Percentiles rank a stretch among this genome's conserved stretches.
These are phyloP conservation scores for Candida tetrigidarum DNA, from an alignment of 1,139 yeast genomes.

Conservation along the genomic window DNA sequence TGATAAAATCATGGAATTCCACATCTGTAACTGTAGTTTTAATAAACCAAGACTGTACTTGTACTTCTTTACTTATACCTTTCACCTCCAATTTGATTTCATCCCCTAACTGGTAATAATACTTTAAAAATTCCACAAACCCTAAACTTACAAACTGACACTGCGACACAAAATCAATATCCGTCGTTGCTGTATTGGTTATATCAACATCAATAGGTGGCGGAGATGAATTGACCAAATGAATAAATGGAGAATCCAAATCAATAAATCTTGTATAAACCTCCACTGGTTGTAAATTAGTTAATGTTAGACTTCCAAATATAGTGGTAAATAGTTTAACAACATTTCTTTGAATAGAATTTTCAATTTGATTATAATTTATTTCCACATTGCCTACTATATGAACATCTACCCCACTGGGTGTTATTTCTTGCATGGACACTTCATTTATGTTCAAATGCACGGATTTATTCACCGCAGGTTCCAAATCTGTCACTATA, in stretches of 20 bases:
- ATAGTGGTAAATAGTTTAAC: slow-evolving; percentile 24
- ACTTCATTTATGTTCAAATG: slow-evolving; percentile 23
- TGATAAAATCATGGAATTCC: slow-evolving; percentile 20
- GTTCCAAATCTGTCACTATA: slow-evolving; percentile 16
- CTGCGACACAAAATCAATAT: slow-evolving; percentile 30
- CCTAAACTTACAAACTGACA: slow-evolving; percentile 25
- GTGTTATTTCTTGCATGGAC: slow-evolving; percentile 24
- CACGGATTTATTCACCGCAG: slow-evolving; percentile 22
- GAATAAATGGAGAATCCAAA: slow-evolving; percentile 22
- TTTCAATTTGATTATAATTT: slow-evolving; percentile 29
- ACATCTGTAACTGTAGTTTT: slow-evolving; percentile 21
- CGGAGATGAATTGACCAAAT: slow-evolving; percentile 28
- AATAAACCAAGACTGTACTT: slow-evolving; percentile 21
- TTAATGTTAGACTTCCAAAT: slow-evolving; percentile 28
- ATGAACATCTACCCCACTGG: slow-evolving; percentile 28
- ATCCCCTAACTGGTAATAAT: slow-evolving; percentile 20
- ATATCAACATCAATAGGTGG: slow-evolving; percentile 30
- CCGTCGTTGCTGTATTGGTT: slow-evolving; percentile 24
- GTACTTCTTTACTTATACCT: slow-evolving; percentile 22
- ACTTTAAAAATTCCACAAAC: slow-evolving; percentile 23
- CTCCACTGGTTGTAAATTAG: slow-evolving; percentile 26
- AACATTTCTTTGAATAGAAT: slow-evolving; percentile 23
- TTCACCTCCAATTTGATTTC: slow-evolving; percentile 24
- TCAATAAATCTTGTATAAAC: slow-evolving; percentile 26
- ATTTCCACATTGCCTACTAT: slow-evolving; percentile 28